Evolutionary conservation across 257 asterid genomes (phyloP).

Genomic region (Salvia miltiorrhiza): DNA sequence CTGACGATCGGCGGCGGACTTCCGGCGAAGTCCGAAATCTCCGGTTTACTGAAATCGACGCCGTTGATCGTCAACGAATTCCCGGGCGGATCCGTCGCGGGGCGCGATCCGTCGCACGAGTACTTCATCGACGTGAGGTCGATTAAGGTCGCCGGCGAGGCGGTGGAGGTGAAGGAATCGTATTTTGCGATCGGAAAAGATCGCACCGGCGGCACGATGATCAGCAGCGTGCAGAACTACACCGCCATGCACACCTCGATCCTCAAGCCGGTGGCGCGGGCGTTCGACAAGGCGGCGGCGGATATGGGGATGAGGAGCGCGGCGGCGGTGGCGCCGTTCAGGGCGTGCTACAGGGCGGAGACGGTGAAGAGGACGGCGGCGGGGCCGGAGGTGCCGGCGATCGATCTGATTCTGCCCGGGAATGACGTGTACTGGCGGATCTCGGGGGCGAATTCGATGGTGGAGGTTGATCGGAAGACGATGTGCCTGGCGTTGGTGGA

Average conservation of each 20-base stretch:
- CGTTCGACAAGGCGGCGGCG: constrained; percentile 38
- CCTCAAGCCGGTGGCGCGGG: constrained; percentile 39
- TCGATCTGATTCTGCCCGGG: constrained; percentile 49
- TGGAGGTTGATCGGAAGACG: constrained; percentile 39
- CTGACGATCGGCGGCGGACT: constrained; percentile 13
- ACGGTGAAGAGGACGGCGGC: constrained; percentile 22
- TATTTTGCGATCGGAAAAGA: constrained; percentile 30
- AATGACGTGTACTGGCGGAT: constrained; percentile 42
- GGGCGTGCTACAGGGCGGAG: constrained; percentile 41
- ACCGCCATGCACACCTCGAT: constrained; percentile 42
- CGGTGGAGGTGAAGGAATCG: constrained; percentile 21
- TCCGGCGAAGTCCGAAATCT: neutral
- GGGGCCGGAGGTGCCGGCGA: constrained; percentile 25
- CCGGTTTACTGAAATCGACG: constrained; percentile 20
- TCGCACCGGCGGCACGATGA: constrained; percentile 59
- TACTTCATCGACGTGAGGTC: constrained; percentile 49
- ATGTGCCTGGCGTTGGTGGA: constrained; percentile 56
- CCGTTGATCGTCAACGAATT: constrained; percentile 23
- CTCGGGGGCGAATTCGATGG: constrained; percentile 45
- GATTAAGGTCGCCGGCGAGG: constrained; percentile 33
- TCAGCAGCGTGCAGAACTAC: constrained; percentile 42
- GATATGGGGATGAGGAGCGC: constrained; percentile 35
- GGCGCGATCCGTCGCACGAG: constrained; percentile 40
- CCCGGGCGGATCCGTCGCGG: constrained; percentile 26
- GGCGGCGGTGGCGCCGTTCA: constrained; percentile 45